Percentiles rank a stretch among this genome's conserved stretches.
These are phyloP conservation scores for Pichia nanzhaoensis DNA, from an alignment of 805 yeast genomes.

Conservation along the genomic window DNA sequence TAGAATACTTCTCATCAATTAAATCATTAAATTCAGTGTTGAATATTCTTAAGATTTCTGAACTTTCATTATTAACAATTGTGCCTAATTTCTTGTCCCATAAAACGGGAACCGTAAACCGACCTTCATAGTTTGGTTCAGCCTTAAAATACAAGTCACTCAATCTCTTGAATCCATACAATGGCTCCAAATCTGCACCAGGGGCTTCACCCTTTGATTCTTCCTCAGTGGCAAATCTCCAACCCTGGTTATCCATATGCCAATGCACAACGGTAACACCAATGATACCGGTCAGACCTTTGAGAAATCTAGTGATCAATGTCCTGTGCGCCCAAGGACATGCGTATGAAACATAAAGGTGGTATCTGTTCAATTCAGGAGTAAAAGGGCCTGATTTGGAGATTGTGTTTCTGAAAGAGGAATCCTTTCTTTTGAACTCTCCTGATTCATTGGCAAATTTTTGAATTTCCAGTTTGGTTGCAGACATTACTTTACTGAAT, in stretches of 20 bases:
- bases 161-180: slow-evolving; percentile 53
- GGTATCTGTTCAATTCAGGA: slow-evolving; percentile 79
- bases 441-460: slow-evolving; percentile 49
- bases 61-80: slow-evolving; percentile 86
- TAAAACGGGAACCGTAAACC: slow-evolving; percentile 88
- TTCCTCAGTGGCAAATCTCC: slow-evolving; percentile 61
- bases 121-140: slow-evolving; percentile 66
- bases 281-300: slow-evolving; percentile 61
- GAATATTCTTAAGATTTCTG: slow-evolving; percentile 82
- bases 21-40: slow-evolving; percentile 57
- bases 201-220: slow-evolving; percentile 32
- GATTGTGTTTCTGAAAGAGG: slow-evolving; percentile 58
- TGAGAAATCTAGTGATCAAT: slow-evolving; percentile 61
- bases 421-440: slow-evolving; percentile 44
- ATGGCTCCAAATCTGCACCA: slow-evolving; percentile 49
- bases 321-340: slow-evolving; percentile 98
- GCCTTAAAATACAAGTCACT: slow-evolving; percentile 71
- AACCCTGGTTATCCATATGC: slow-evolving; percentile 81
- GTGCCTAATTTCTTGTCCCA: slow-evolving; percentile 83
- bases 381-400: slow-evolving; percentile 51
- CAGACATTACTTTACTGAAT: not conserved
- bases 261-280: slow-evolving; percentile 81
- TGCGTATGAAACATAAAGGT: slow-evolving; percentile 77
- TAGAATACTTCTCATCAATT: slow-evolving; percentile 31
- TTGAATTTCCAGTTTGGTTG: slow-evolving; percentile 33